Evolutionary conservation across 1,139 yeast genomes (phyloP), one percentile per base, ranked within the genome.

Genomic region (Protomyces inundatus): DNA sequence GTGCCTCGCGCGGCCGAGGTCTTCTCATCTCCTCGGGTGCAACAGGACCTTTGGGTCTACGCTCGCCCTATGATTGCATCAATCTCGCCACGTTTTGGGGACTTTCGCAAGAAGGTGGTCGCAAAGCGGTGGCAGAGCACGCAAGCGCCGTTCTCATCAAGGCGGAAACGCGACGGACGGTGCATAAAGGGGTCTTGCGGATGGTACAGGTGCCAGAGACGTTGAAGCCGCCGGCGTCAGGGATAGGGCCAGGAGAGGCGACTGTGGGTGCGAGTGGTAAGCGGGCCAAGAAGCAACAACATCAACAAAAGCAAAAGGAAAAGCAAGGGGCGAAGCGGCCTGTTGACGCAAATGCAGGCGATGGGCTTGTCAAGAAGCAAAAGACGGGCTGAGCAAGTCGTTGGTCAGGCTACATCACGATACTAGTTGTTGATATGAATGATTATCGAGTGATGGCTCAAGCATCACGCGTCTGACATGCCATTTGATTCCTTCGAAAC

Each of bases 1-100:
- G 98, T 68, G 90, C 96, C 3, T 82, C 95, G 1, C 79, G 98
- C 69, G 82, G 85, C 37, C 81, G 90, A 55, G 98, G 97, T 0
- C 73, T 93, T 32, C 79, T 93, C 3, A 79, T 90, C 4, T 83
- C 93, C 23, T 84, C 95, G 71, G 97, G 96, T 1, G 88, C 95
- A 0, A 70, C 73, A 2, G 75, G 77, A 37, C 81, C 91, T 0
- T 74, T 83, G 42, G 85, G 84, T 59, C 76, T 85, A 35, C 77
- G 98, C 65, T 83, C 84, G 45, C 82, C 84, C 52, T 79, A 82
- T 59, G 97, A 93, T 70, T 81, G 90, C 3, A 78, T 84, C 35
- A 87, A 85, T 64, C 76, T 93, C 59, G 78, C 88, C 50, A 79
- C 82, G 37, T 77, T 89, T 12, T 77, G 93, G 71, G 98, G 97